These are phyloP conservation scores for Exophiala xenobiotica DNA, from an alignment of 2,329 filamentous ascomycete genomes.

Conservation along the genomic window DNA sequence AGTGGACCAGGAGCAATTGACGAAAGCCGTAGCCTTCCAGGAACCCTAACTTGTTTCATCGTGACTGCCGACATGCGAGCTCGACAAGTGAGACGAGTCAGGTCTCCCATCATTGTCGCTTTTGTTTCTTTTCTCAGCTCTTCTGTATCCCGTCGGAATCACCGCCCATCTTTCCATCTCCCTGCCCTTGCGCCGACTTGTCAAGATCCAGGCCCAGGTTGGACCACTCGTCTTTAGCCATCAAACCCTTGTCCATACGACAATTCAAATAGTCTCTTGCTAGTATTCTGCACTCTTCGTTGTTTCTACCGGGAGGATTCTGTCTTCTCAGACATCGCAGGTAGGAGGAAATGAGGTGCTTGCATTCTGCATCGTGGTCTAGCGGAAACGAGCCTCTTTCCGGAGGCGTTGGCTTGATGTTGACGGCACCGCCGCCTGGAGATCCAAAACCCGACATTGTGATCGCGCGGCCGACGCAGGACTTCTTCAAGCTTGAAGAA, in stretches of 20 bases:
- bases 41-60: too few species aligned
- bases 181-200: conserved; percentile 27
- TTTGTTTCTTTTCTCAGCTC: too few species aligned
- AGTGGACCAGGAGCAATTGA: too few species aligned
- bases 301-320: conserved; percentile 80
- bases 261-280: conserved; percentile 88
- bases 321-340: conserved; percentile 67
- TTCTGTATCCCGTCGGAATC: conserved; percentile 1
- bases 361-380: conserved; percentile 96
- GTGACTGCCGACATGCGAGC: too few species aligned
- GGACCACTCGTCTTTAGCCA: conserved; percentile 93
- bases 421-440: conserved; percentile 64
- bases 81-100: too few species aligned
- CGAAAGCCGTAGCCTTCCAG: too few species aligned
- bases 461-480: too few species aligned
- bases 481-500: too few species aligned
- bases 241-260: conserved; percentile 93
- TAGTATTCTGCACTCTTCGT: conserved; percentile 76
- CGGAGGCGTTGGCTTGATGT: conserved; percentile 70
- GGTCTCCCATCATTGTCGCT: too few species aligned
- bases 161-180: neutral
- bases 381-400: conserved; percentile 94
- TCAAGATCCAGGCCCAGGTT: conserved; percentile 78
- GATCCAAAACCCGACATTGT: conserved; percentile 59
- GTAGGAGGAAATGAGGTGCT: conserved; percentile 80